Conservation (phyloP, 306 rosid species). For the Begonia fuchsioides region DNA sequence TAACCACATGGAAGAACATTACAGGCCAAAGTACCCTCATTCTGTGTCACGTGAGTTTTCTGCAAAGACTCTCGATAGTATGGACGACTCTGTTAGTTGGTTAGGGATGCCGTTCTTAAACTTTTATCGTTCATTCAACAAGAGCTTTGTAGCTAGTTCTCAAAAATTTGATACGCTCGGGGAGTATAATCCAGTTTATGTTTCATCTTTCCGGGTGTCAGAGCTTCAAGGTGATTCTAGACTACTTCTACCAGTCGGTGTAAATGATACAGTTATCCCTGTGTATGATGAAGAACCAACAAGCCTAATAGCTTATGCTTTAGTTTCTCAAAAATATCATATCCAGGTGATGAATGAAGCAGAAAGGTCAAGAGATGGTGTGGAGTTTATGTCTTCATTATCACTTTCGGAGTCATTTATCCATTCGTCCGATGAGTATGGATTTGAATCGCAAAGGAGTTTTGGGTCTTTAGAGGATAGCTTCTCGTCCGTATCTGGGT, state of each 20-base stretch:
- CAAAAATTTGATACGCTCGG: slow-evolving; percentile 44
- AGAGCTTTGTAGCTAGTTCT: slow-evolving; percentile 33
- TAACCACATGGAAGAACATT: slow-evolving; percentile 38
- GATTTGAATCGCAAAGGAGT: slow-evolving; percentile 42
- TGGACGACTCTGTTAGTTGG: slow-evolving; percentile 58
- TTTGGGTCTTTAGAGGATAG: slow-evolving; percentile 48
- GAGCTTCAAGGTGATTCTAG: slow-evolving; percentile 72
- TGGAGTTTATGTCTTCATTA: slow-evolving; percentile 21
- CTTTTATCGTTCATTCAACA: slow-evolving; percentile 50
- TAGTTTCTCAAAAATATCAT: slow-evolving; percentile 46
- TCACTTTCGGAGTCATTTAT: slow-evolving; percentile 32
- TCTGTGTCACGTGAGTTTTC: slow-evolving; percentile 18
- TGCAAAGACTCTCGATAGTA: slow-evolving; percentile 29
- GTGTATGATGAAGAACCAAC: slow-evolving; percentile 91
- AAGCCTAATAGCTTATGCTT: slow-evolving; percentile 71
- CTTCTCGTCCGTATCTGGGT: slow-evolving; percentile 34
- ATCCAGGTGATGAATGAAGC: slow-evolving; percentile 39
- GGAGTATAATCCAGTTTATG: slow-evolving; percentile 45
- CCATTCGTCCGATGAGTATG: slow-evolving; percentile 39
- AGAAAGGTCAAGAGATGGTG: slow-evolving; percentile 40
- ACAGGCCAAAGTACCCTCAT: slow-evolving; percentile 19
- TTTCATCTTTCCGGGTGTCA: slow-evolving; percentile 52
- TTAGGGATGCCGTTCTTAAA: slow-evolving; percentile 58
- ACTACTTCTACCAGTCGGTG: slow-evolving; percentile 59
- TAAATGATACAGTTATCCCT: slow-evolving; percentile 66